Base-by-base conservation (phyloP, 306 rosid species). In the Heteromeles arbutifolia region DNA sequence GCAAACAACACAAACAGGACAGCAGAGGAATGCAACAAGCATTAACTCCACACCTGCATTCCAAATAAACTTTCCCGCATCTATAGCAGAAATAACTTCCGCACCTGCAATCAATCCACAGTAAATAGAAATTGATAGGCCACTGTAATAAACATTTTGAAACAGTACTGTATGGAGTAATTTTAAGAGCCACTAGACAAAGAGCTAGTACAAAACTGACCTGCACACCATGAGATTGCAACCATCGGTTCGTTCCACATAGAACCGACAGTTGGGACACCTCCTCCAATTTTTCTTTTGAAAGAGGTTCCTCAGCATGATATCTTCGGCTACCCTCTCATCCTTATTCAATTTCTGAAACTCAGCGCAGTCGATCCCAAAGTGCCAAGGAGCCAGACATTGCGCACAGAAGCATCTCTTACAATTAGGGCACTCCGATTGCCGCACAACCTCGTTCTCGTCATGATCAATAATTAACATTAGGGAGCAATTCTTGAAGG, bases 361-460 rank as follows among this genome's bases (percentile, higher is more conserved):
- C 76, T 74, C 88, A 0, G 1, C 3, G 4, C 96, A 90, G 0
- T 74, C 87, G 18, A 86, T 43, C 0, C 83, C 90, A 0, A 69
- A 78, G 50, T 90, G 96, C 96, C 97, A 90, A 2, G 88, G 4
- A 28, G 81, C 92, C 57, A 31, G 77, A 44, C 92, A 87, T 65
- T 77, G 81, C 0, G 89, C 92, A 65, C 95, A 91, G 34, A 92
- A 90, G 78, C 90, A 6, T 37, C 92, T 82, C 17, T 82, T 57
- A 19, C 93, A 88, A 32, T 68, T 70, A 1, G 87, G 90, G 61
- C 93, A 90, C 43, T 88, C 93, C 1, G 92, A 83, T 12, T 11
- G 15, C 2, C 86, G 84, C 74, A 88, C 83, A 34, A 17, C 54
- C 28, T 77, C 85, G 43, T 0, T 2, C 79, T 1, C 79, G 43